These are phyloP conservation scores for Colletotrichum theobromicola DNA, from an alignment of 2,329 filamentous ascomycete genomes.

Conservation along the genomic window DNA sequence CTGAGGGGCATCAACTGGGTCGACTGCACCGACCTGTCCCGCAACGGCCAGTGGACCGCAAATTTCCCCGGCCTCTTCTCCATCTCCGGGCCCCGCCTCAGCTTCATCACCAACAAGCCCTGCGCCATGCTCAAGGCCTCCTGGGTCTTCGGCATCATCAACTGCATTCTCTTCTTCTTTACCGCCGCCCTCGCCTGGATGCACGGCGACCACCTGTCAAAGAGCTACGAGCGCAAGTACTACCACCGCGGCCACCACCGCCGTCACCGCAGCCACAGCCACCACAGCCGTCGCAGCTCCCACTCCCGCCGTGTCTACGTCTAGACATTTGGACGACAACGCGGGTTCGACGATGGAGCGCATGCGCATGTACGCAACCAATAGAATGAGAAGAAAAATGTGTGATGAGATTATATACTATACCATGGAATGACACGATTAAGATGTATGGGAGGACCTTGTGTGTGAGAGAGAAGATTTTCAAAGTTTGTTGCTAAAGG, in stretches of 20 bases:
- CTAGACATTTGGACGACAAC: neutral
- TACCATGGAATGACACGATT: slow-evolving; percentile 9
- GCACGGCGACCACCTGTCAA: slow-evolving; percentile 52
- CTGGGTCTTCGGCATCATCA: slow-evolving; percentile 92
- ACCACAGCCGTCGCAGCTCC: slow-evolving; percentile 30
- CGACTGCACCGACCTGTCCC: slow-evolving; percentile 69
- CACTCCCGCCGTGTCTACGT: slow-evolving; percentile 26
- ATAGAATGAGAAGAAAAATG: neutral
- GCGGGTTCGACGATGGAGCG: neutral
- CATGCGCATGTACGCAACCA: neutral
- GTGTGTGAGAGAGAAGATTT: neutral
- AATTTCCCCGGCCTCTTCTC: slow-evolving; percentile 67
- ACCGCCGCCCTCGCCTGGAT: slow-evolving; percentile 74
- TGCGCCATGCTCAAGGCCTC: slow-evolving; percentile 92
- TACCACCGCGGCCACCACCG: slow-evolving; percentile 24
- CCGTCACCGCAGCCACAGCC: slow-evolving; percentile 41
- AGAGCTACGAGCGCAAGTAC: slow-evolving; percentile 49
- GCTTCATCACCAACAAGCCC: slow-evolving; percentile 69
- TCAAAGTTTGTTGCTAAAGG: neutral
- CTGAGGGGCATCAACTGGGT: slow-evolving; percentile 64
- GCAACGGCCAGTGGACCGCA: slow-evolving; percentile 55
- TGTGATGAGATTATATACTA: neutral
- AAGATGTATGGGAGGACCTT: neutral
- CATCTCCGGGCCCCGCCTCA: slow-evolving; percentile 56
- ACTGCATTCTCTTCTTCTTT: slow-evolving; percentile 79